A percentile compares a stretch with the other conserved stretches of the same genome.
Conservation (phyloP, 306 rosid genomes). For the Abrus precatorius region DNA sequence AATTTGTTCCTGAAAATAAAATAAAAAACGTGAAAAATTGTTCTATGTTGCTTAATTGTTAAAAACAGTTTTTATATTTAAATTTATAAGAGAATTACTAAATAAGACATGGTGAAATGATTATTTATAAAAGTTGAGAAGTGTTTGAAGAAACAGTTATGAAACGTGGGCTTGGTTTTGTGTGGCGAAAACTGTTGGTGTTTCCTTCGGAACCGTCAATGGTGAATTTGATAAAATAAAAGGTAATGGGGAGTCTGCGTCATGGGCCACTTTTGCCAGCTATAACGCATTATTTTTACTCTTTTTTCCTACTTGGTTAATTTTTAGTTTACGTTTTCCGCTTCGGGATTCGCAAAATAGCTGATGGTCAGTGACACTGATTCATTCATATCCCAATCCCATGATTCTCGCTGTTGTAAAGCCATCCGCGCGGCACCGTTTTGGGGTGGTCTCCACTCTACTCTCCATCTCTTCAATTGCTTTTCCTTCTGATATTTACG, state of each 20-base stretch:
- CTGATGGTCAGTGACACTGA: not conserved
- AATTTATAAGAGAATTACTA: too few relatives aligned
- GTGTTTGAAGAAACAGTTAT: too few relatives aligned
- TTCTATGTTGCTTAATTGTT: too few relatives aligned
- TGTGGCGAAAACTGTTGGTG: conserved; percentile 42
- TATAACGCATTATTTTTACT: conserved; percentile 52
- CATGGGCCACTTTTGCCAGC: conserved; percentile 64
- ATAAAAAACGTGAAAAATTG: too few relatives aligned
- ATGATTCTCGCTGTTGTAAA: conserved; percentile 58
- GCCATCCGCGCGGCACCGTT: conserved; percentile 50
- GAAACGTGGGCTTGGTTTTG: conserved; percentile 3
- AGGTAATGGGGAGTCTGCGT: conserved; percentile 52
- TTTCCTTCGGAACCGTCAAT: conserved; percentile 52
- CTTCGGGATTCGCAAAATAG: conserved; percentile 46
- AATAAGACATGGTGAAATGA: too few relatives aligned
- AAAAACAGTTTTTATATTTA: too few relatives aligned
- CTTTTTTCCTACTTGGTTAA: not conserved
- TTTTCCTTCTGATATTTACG: conserved; percentile 33
- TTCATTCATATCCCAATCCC: conserved; percentile 45
- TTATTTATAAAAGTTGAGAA: too few relatives aligned
- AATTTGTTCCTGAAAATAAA: too few relatives aligned
- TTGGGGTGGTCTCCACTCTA: conserved; percentile 36
- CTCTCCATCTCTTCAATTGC: not conserved
- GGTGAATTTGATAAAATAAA: conserved; percentile 36
- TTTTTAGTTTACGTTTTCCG: not conserved